phyloP scores from a whole-genome alignment of 495 filamentous ascomycete genomes.

The Paragyromitra xinjiangensis region DNA sequence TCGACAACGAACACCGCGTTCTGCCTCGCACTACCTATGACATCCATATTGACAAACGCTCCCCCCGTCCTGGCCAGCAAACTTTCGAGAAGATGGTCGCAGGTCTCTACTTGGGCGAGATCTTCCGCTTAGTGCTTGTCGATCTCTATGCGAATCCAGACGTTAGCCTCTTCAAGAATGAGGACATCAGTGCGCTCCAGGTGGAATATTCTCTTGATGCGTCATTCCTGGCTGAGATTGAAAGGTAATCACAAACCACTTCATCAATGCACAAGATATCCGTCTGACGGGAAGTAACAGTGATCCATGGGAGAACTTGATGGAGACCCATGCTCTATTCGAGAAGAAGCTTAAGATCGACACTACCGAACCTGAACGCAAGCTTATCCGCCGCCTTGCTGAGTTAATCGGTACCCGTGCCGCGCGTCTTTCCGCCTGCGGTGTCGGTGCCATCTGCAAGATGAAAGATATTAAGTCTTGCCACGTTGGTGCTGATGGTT shows the following conservation, averaged over 20 bases:
- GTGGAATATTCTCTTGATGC: slow-evolving; percentile 88
- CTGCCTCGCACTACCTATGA: slow-evolving; percentile 89
- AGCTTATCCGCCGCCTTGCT: slow-evolving; percentile 84
- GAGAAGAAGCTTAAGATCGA: slow-evolving; percentile 73
- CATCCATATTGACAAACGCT: slow-evolving; percentile 87
- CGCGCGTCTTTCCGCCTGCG: slow-evolving; percentile 89
- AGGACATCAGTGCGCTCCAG: slow-evolving; percentile 79
- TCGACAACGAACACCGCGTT: slow-evolving; percentile 95
- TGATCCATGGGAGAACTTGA: slow-evolving; percentile 92
- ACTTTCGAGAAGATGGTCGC: slow-evolving; percentile 99
- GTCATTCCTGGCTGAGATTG: slow-evolving; percentile 93
- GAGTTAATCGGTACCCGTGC: slow-evolving; percentile 95
- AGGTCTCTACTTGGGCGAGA: slow-evolving; percentile 91
- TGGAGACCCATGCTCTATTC: slow-evolving; percentile 84
- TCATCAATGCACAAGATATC: slow-evolving; percentile 4
- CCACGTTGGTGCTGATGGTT: slow-evolving; percentile 95
- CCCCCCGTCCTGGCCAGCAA: slow-evolving; percentile 93
- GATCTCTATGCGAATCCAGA: slow-evolving; percentile 82
- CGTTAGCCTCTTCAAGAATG: slow-evolving; percentile 79
- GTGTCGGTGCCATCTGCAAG: slow-evolving; percentile 92
- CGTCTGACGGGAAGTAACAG: slow-evolving; percentile 57
- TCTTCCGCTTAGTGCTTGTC: slow-evolving; percentile 88
- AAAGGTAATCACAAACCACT: slow-evolving; percentile 67
- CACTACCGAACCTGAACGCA: slow-evolving; percentile 76
- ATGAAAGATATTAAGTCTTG: slow-evolving; percentile 89